Conservation (phyloP, 2,329 filamentous ascomycete species). For the Aspergillus costaricaensis region DNA sequence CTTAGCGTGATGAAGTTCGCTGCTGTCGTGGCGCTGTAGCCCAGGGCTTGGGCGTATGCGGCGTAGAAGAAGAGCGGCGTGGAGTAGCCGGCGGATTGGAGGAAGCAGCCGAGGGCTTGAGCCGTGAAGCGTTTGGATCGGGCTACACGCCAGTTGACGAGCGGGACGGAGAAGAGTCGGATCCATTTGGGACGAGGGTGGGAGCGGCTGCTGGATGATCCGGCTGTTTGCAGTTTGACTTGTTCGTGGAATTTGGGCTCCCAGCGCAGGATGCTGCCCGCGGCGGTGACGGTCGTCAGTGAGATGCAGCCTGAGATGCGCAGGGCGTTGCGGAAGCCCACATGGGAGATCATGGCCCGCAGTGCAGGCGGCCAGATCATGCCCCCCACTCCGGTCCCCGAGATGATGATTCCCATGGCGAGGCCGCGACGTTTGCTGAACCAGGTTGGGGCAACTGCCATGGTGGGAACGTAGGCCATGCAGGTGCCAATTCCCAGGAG, state of each 20-base stretch:
- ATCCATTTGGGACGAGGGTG: not conserved
- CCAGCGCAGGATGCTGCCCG: constrained; percentile 32
- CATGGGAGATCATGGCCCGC: constrained; percentile 30
- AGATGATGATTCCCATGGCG: constrained; percentile 44
- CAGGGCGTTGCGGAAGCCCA: constrained; percentile 44
- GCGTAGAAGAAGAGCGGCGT: constrained; percentile 46
- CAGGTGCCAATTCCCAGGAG: constrained; percentile 43
- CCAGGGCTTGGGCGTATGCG: constrained; percentile 43
- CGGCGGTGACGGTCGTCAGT: constrained; percentile 30
- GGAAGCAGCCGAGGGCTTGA: constrained; percentile 38
- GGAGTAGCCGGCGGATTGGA: constrained; percentile 45
- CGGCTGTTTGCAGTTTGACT: constrained; percentile 18
- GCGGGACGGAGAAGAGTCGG: constrained; percentile 17
- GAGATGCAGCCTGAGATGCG: constrained; percentile 36
- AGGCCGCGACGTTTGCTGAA: constrained; percentile 41
- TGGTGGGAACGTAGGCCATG: constrained; percentile 42
- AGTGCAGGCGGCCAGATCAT: constrained; percentile 42
- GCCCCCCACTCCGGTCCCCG: constrained; percentile 44
- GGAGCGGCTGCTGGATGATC: not conserved
- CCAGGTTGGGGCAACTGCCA: constrained; percentile 43
- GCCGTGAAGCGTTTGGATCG: constrained; percentile 37
- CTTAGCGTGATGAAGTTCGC: constrained; percentile 46
- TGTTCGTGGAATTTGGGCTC: constrained; percentile 32
- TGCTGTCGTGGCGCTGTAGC: constrained; percentile 38
- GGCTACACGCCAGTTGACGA: constrained; percentile 35